phyloP scores from a whole-genome alignment of 2,329 filamentous ascomycete species.

The Beauveria medogensis region DNA sequence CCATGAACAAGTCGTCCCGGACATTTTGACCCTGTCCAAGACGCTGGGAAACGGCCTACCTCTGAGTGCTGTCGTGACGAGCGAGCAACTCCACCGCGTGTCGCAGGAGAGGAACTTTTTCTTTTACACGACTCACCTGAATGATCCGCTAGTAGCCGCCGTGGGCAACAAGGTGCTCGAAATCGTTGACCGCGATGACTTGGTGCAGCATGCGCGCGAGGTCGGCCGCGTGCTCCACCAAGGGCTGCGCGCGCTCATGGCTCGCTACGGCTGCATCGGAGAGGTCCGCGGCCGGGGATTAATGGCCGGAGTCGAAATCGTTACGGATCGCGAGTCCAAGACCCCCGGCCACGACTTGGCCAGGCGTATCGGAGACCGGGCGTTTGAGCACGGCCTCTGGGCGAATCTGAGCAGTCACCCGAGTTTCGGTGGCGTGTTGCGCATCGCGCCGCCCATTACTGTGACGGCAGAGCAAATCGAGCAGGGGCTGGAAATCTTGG shows the following conservation, averaged over 20 bases:
- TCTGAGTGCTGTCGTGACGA: conserved; percentile 49
- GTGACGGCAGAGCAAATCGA: conserved; percentile 42
- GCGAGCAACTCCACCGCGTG: conserved; percentile 40
- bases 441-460: conserved; percentile 53
- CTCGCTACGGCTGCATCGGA: conserved; percentile 52
- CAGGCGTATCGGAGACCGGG: conserved; percentile 35
- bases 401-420: conserved; percentile 47
- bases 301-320: conserved; percentile 51
- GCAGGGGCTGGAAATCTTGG: conserved; percentile 45
- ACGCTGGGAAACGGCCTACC: conserved; percentile 54
- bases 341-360: conserved; percentile 39
- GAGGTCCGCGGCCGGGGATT: conserved; percentile 52
- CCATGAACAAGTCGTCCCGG: conserved; percentile 43
- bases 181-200: conserved; percentile 47
- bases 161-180: conserved; percentile 55
- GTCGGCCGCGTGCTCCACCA: conserved; percentile 38
- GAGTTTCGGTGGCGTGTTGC: conserved; percentile 48
- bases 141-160: conserved; percentile 52
- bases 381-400: conserved; percentile 45
- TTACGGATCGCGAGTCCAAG: conserved; percentile 41
- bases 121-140: conserved; percentile 55
- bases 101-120: conserved; percentile 42
- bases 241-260: conserved; percentile 37
- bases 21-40: conserved; percentile 54
- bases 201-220: conserved; percentile 37